Base-by-base conservation (phyloP, 768 basidiomycete genomes). In the Artomyces pyxidatus region DNA sequence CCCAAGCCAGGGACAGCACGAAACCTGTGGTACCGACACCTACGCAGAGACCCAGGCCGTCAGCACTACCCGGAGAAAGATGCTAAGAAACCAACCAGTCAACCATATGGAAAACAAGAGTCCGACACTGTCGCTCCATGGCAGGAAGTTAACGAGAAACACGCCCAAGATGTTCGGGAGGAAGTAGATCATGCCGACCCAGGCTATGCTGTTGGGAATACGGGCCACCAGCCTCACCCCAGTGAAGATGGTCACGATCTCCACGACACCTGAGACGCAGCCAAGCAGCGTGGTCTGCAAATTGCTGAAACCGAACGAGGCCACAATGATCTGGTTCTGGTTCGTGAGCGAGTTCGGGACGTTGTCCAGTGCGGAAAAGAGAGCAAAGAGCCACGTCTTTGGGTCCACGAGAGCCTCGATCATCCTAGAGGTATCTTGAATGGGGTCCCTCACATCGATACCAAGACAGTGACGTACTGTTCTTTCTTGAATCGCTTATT, bases 401-500 rank as follows among this genome's bases (percentile, higher is more conserved):
- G 80, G 77, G 57, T 88, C 85, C 0, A 61, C 51, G 4, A 87
- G 65, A 0, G 84, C 80, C 59, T 88, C 85, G 21, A 77, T 72
- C 71, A 88, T 74, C 62, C 83, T 85, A n/a, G 28, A 16, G 16
- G 35, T 22, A 54, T n/a, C n/a, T n/a, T n/a, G n/a, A n/a, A n/a
- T n/a, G n/a, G n/a, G n/a, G n/a, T n/a, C n/a, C n/a, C n/a, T n/a
- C n/a, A n/a, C n/a, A n/a, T n/a, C n/a, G n/a, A n/a, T n/a, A n/a
- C n/a, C n/a, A n/a, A n/a, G n/a, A n/a, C n/a, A n/a, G n/a, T 37
- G 37, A 72, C 83, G 53, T 48, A 86, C 85, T 89, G 87, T 30
- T 86, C 82, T 46, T 71, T 77, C 68, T 89, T 89, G 67, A 85
- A 89, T 45, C 73, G 73, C 58, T 89, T 90, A 59, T 86, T 88